These are phyloP conservation scores for Lecanicillium sp. DNA, from an alignment of 2,329 filamentous ascomycete genomes.

Conservation along the genomic window DNA sequence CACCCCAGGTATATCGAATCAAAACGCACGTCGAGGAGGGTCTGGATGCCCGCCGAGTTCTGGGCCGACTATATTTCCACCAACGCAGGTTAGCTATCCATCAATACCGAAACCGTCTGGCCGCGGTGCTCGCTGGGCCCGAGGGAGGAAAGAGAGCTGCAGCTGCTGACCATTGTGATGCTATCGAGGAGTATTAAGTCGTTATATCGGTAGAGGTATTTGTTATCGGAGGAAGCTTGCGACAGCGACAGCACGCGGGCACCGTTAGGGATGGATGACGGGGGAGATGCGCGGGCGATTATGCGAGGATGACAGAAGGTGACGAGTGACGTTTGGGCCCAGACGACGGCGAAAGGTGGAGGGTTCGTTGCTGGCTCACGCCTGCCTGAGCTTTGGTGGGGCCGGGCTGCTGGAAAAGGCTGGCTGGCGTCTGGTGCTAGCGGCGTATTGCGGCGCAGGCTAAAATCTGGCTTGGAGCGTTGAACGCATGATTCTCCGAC, in stretches of 20 bases:
- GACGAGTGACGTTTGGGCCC: not conserved
- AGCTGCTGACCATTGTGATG: slow-evolving; percentile 6
- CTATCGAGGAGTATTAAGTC: not conserved
- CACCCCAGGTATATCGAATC: not conserved
- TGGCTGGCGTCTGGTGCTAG: no score
- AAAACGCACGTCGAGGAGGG: slow-evolving; percentile 86
- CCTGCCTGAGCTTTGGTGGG: slow-evolving; percentile 9
- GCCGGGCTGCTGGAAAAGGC: no score
- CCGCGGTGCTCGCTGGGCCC: not conserved
- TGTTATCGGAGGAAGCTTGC: no score
- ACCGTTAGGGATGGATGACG: not conserved
- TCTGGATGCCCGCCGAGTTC: slow-evolving; percentile 97
- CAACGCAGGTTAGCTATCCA: slow-evolving; percentile 24
- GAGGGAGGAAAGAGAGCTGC: not conserved
- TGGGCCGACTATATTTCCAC: slow-evolving; percentile 87
- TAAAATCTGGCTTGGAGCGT: no score
- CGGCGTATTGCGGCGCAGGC: no score
- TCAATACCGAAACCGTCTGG: not conserved
- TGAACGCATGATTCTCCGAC: no score
- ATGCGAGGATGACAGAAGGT: not conserved
- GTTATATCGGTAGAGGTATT: not conserved
- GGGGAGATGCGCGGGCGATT: not conserved
- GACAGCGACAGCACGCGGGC: not conserved
- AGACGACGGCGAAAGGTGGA: not conserved
- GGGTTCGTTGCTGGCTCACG: not conserved